A percentile compares a stretch with the other conserved stretches of the same genome.
Evolutionary conservation across 768 basidiomycete species (phyloP).

Genomic region (Fistulinella prunicolor): DNA sequence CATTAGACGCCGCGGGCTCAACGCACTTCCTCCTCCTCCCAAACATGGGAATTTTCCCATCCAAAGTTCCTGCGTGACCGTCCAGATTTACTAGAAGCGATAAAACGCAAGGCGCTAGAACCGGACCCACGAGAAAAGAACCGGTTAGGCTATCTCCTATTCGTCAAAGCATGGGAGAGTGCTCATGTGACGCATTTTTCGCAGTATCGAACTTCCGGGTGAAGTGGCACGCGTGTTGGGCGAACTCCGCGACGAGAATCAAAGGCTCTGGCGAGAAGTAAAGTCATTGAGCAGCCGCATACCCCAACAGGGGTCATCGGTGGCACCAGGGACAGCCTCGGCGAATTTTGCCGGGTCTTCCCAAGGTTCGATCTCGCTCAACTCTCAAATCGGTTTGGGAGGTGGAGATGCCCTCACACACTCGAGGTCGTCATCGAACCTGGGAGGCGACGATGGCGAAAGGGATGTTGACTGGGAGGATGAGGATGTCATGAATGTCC

Average conservation of each 20-base stretch:
- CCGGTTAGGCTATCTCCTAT: slow-evolving; percentile 17
- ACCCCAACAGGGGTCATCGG: slow-evolving; percentile 13
- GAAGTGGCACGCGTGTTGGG: slow-evolving; percentile 57
- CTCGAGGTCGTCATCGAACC: slow-evolving; percentile 29
- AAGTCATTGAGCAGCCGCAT: slow-evolving; percentile 19
- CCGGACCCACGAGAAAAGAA: slow-evolving; percentile 57
- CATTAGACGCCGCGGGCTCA: slow-evolving; percentile 76
- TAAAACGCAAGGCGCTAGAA: slow-evolving; percentile 82
- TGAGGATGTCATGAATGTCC: slow-evolving; percentile 19
- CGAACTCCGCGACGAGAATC: slow-evolving; percentile 72
- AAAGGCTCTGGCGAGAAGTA: slow-evolving; percentile 48
- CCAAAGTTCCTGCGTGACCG: slow-evolving; percentile 80
- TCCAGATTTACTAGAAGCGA: slow-evolving; percentile 78
- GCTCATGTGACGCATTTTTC: slow-evolving; percentile 29
- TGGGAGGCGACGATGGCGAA: slow-evolving; percentile 25
- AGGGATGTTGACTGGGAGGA: slow-evolving; percentile 31
- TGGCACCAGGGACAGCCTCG: background rate
- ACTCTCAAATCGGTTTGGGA: slow-evolving; percentile 9
- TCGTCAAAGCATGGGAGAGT: background rate
- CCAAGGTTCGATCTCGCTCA: slow-evolving; percentile 6
- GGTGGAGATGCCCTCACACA: slow-evolving; percentile 19
- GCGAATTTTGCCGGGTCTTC: slow-evolving; percentile 8
- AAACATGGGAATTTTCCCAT: slow-evolving; percentile 89
- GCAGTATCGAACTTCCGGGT: slow-evolving; percentile 73
- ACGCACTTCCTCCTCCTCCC: slow-evolving; percentile 74